A percentile compares a stretch with the other conserved stretches of the same genome.
These are phyloP conservation scores for Amphibolis antarctica DNA, from an alignment of 106 monocot genomes.

Conservation along the genomic window DNA sequence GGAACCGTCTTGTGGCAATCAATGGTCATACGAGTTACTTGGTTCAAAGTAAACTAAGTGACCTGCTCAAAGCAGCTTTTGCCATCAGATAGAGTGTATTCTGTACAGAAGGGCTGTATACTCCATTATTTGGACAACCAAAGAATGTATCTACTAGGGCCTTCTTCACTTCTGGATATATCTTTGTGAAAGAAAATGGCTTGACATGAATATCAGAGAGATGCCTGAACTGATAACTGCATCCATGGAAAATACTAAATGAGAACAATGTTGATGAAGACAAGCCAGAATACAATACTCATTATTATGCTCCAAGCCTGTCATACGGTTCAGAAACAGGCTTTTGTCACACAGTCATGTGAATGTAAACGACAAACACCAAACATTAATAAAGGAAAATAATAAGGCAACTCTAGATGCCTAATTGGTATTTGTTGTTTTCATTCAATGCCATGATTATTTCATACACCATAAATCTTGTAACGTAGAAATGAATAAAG, in stretches of 20 bases:
- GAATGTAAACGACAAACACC: neutral
- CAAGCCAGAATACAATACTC: neutral
- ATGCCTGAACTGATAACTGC: constrained; percentile 49
- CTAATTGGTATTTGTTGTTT: too few relatives aligned
- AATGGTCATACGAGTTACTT: neutral
- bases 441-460: too few relatives aligned
- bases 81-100: constrained; percentile 85
- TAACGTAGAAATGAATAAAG: neutral
- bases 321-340: too few relatives aligned
- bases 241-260: constrained; percentile 5
- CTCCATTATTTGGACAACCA: constrained; percentile 45
- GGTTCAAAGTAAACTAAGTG: neutral
- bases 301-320: too few relatives aligned
- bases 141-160: constrained; percentile 61
- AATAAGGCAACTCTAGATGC: too few relatives aligned
- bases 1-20: neutral
- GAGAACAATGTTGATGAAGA: neutral
- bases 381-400: too few relatives aligned
- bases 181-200: constrained; percentile 49
- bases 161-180: constrained; percentile 49
- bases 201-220: constrained; percentile 39
- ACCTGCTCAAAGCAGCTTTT: constrained; percentile 72
- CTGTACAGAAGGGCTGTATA: constrained; percentile 94
- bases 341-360: too few relatives aligned
- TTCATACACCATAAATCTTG: too few relatives aligned